Conservation (phyloP, 306 rosid genomes). For the Quillaja saponaria region DNA sequence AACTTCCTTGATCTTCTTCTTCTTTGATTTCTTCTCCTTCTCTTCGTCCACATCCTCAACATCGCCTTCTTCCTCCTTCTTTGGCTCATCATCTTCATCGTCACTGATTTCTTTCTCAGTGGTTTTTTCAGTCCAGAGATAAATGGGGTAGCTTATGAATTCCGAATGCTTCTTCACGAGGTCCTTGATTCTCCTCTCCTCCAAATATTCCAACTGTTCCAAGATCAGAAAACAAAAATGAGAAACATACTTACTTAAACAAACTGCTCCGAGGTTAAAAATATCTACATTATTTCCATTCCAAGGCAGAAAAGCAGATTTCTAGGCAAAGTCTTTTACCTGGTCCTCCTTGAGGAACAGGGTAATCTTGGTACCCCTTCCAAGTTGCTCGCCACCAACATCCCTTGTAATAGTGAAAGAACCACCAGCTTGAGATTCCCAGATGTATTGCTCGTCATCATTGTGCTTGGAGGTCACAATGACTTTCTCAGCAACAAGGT, state of each 20-base stretch:
- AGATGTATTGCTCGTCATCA: constrained; percentile 68
- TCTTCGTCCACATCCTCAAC: constrained; percentile 65
- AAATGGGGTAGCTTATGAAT: constrained; percentile 65
- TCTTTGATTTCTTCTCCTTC: constrained; percentile 51
- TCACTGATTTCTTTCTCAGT: constrained; percentile 70
- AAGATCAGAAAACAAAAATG: background rate
- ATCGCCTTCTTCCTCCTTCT: constrained; percentile 63
- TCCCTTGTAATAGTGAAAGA: constrained; percentile 71
- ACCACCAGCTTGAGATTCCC: constrained; percentile 81
- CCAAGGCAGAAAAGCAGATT: too few relatives aligned
- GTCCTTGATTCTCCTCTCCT: constrained; percentile 68
- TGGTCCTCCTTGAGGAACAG: constrained; percentile 76
- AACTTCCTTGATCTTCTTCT: constrained; percentile 70
- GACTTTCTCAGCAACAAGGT: constrained; percentile 65
- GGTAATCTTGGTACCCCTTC: constrained; percentile 74
- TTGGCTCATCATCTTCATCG: constrained; percentile 67
- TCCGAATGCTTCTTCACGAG: constrained; percentile 79
- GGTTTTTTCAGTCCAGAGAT: constrained; percentile 71
- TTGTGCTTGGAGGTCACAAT: constrained; percentile 67
- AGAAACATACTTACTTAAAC: background rate
- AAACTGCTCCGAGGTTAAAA: too few relatives aligned
- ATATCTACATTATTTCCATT: too few relatives aligned
- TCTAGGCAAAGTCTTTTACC: constrained; percentile 30
- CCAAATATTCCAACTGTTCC: constrained; percentile 63
- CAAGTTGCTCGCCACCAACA: constrained; percentile 59